phyloP scores from a whole-genome alignment of 768 basidiomycete species.

The Pisolithus marmoratus region DNA sequence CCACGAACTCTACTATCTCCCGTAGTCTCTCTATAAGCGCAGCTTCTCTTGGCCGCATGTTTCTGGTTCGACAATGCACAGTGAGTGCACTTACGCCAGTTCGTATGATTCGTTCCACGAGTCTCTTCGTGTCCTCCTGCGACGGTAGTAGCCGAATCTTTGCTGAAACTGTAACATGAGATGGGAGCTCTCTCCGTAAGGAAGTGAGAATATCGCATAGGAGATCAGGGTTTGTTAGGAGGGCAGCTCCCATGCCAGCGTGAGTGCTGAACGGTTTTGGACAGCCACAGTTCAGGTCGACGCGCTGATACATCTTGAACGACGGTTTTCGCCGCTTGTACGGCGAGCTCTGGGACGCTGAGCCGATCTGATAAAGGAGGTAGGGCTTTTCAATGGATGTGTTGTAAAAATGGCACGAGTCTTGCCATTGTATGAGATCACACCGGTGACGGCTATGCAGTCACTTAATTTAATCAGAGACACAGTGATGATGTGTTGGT shows the following conservation, averaged over 20 bases:
- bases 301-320: conserved; percentile 84
- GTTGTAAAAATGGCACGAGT: conserved; percentile 84
- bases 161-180: conserved; percentile 82
- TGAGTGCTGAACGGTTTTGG: conserved; percentile 95
- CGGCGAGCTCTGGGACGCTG: conserved; percentile 86
- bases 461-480: neutral
- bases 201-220: conserved; percentile 84
- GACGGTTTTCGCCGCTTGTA: conserved; percentile 84
- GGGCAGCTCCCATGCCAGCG: conserved; percentile 93
- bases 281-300: conserved; percentile 98
- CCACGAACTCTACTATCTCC: conserved; percentile 85
- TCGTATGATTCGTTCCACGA: conserved; percentile 82
- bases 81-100: conserved; percentile 89
- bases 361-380: conserved; percentile 94
- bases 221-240: conserved; percentile 87
- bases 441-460: conserved; percentile 70
- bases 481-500: neutral
- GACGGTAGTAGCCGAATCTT: conserved; percentile 88
- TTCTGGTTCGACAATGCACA: conserved; percentile 90
- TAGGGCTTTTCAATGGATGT: conserved; percentile 91
- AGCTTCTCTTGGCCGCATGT: conserved; percentile 78
- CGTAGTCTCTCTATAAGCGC: conserved; percentile 74
- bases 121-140: conserved; percentile 81
- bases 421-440: conserved; percentile 81
- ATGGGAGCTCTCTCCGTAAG: conserved; percentile 64